Base-by-base conservation (phyloP, 371 early-diverging fungal genomes). In the Mucor plumbeus region DNA sequence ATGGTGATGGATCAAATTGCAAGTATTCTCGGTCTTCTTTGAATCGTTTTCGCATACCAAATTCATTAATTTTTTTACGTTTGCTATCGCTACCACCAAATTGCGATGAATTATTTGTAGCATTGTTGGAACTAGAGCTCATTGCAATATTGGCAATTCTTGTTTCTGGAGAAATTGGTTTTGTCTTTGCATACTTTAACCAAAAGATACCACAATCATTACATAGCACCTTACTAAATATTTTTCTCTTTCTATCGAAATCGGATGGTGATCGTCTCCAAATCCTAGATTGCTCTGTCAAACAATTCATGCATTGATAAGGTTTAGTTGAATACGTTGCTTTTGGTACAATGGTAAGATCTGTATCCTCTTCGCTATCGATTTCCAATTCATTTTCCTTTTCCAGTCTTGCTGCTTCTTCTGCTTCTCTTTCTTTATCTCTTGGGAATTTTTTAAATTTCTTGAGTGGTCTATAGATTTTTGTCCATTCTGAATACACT, bases 401-500 rank as follows among this genome's bases (percentile, higher is more conserved):
- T 9, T 79, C 79, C 19, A 53, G 4, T 5, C 31, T 19, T 6
- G 53, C 38, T 5, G 69, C 47, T 17, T 31, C 33, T 6, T 64
- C 58, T 33, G 35, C 44, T 9, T 72, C 68, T 19, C 35, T 21
- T n/a, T 64, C 58, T 4, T 60, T 61, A 17, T 76, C 75, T 54
- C 62, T 64, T 21, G 55, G 38, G 11, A 41, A 63, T 11, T 38
- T 63, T 21, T 66, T 73, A 17, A 73, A 73, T 17, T 65, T 69
- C 54, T 73, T 73, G 88, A 87, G 81, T 21, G 92, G 92, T 21
- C 86, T 76, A 68, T 87, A 86, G 40, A 88, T 83, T 53, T 85
- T 86, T 59, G 91, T 90, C 79, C 88, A 92, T 56, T 89, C 83
- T 1, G 88, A 85, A 72, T 92, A 92, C 1, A 89, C 87, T 4